Evolutionary conservation across 2,329 filamentous ascomycete species (phyloP).

Genomic region (Sclerotinia sclerotiorum): DNA sequence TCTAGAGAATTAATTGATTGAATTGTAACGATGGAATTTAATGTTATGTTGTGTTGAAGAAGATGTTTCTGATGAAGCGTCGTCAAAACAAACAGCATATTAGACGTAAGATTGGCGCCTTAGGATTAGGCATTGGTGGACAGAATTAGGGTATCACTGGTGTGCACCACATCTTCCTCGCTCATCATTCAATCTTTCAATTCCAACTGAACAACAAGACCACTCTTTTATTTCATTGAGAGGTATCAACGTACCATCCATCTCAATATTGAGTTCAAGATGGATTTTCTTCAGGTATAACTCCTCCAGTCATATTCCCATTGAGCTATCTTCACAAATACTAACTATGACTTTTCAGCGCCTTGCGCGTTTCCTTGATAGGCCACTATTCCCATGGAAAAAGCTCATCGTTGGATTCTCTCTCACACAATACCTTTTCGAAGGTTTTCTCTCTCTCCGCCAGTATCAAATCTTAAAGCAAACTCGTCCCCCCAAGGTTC

Average conservation of each 20-base stretch:
- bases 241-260: neutral
- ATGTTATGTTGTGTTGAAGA: no score
- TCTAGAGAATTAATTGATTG: no score
- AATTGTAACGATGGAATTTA: no score
- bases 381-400: conserved; percentile 96
- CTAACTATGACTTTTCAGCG: conserved; percentile 48
- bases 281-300: conserved; percentile 42
- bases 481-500: conserved; percentile 78
- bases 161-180: neutral
- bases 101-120: conserved; percentile 4
- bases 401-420: conserved; percentile 93
- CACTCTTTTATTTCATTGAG: conserved; percentile 4
- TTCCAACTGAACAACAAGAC: conserved; percentile 4
- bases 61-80: neutral
- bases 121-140: conserved; percentile 2
- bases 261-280: conserved; percentile 29
- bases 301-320: neutral
- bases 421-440: conserved; percentile 84
- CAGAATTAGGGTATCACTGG: neutral
- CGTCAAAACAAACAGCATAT: neutral
- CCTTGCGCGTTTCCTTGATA: conserved; percentile 84
- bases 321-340: conserved; percentile 4
- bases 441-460: conserved; percentile 83
- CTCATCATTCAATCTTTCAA: neutral
- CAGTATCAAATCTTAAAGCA: conserved; percentile 86